phyloP scores from a whole-genome alignment of 225 moss, liverwort and hornwort genomes.

The Bryoerythrophyllum caledonicum region DNA sequence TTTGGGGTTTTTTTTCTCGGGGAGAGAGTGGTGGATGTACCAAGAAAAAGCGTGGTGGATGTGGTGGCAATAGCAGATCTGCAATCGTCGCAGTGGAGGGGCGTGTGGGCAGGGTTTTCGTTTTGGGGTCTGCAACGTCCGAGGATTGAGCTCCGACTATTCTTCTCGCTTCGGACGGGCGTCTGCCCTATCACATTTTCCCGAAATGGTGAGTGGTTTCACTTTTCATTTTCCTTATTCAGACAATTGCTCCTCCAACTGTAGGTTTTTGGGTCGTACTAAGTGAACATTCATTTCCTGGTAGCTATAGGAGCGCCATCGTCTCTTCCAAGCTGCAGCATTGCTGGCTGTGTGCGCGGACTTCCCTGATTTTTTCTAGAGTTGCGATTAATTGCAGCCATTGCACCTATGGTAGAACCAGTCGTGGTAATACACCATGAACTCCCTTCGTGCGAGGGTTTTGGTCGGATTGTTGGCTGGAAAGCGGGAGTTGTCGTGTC shows the following conservation, averaged over 20 bases:
- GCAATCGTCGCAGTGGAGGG: conserved; percentile 42
- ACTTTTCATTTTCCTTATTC: no score
- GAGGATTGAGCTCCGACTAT: conserved; percentile 14
- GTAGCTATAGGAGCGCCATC: conserved; percentile 21
- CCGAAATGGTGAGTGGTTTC: conserved; percentile 43
- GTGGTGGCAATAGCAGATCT: conserved; percentile 30
- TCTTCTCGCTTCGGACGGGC: neutral
- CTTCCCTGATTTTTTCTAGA: neutral
- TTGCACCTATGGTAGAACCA: conserved; percentile 34
- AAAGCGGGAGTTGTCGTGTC: neutral
- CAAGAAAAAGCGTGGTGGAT: conserved; percentile 26
- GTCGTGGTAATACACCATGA: conserved; percentile 29
- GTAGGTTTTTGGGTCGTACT: neutral
- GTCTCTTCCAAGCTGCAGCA: conserved; percentile 24
- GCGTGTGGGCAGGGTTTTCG: conserved; percentile 21
- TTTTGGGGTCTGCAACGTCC: neutral
- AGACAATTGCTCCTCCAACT: neutral
- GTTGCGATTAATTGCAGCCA: conserved; percentile 9
- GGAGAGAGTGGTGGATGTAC: conserved; percentile 11
- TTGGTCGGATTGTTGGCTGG: neutral
- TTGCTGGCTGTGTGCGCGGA: conserved; percentile 25
- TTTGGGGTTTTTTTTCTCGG: neutral
- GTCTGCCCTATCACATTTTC: neutral
- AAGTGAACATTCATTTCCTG: neutral
- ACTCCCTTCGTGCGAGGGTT: conserved; percentile 16